Evolutionary conservation across 2,329 filamentous ascomycete species (phyloP).

Genomic region (Trichoderma endophyticum): DNA sequence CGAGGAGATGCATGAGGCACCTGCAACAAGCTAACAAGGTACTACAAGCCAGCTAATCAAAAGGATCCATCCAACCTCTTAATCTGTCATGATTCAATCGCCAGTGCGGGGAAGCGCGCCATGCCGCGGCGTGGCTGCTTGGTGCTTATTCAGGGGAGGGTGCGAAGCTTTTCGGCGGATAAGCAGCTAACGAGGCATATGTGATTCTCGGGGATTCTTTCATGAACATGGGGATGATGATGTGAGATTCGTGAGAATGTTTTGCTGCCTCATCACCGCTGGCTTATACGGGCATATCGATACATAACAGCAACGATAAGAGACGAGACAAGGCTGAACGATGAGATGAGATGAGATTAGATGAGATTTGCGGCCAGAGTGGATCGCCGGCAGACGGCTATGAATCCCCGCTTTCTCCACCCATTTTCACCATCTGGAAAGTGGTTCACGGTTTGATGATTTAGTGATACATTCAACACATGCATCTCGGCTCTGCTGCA

Average conservation of each 20-base stretch:
- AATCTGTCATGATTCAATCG: conserved; percentile 1
- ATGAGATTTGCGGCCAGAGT: background rate
- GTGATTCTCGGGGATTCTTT: background rate
- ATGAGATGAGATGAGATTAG: background rate
- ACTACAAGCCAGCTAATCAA: too few species aligned
- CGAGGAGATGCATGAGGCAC: background rate
- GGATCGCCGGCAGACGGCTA: background rate
- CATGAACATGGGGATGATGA: background rate
- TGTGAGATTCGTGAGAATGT: background rate
- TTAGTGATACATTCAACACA: background rate
- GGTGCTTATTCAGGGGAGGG: background rate
- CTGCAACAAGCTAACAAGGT: background rate
- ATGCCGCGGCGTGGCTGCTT: background rate
- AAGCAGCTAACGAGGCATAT: background rate
- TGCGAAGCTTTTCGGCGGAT: conserved; percentile 5
- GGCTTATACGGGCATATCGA: background rate
- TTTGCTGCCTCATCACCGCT: background rate
- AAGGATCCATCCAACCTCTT: background rate
- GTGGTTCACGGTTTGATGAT: background rate
- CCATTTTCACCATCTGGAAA: background rate
- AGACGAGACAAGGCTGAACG: background rate
- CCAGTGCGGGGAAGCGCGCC: conserved; percentile 11
- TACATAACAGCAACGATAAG: background rate
- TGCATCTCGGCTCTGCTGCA: background rate
- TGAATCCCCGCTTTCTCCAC: conserved; percentile 15